A percentile compares a stretch with the other conserved stretches of the same genome.
Evolutionary conservation across 768 basidiomycete genomes (phyloP).

Genomic region (Tricholoma furcatifolium): DNA sequence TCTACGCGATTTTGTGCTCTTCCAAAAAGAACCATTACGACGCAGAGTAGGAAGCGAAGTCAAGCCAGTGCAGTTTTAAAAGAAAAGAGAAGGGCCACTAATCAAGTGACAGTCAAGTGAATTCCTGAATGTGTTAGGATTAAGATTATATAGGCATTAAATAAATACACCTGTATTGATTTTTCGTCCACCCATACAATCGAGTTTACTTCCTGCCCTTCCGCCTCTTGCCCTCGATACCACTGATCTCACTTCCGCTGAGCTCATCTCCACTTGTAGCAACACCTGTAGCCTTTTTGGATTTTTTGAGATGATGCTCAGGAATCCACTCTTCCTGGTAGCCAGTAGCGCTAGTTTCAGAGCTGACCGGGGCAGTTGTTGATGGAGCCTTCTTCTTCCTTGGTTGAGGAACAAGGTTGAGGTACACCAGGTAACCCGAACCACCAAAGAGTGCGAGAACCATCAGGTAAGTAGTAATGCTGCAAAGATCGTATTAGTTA

Average conservation of each 20-base stretch:
- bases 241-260: slow-evolving; percentile 66
- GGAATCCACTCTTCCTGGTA: slow-evolving; percentile 94
- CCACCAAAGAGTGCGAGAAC: slow-evolving; percentile 63
- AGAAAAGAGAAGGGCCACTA: no score
- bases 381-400: slow-evolving; percentile 55
- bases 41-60: no score
- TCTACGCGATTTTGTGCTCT: no score
- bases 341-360: slow-evolving; percentile 64
- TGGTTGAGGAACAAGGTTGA: slow-evolving; percentile 60
- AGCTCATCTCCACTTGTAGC: slow-evolving; percentile 58
- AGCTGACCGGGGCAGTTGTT: slow-evolving; percentile 47
- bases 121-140: no score
- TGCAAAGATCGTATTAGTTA: slow-evolving; percentile 15
- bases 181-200: slow-evolving; percentile 2
- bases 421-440: slow-evolving; percentile 61
- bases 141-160: slow-evolving; percentile 1
- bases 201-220: slow-evolving; percentile 40
- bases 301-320: slow-evolving; percentile 80
- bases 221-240: slow-evolving; percentile 60
- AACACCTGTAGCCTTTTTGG: slow-evolving; percentile 46
- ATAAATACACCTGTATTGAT: slow-evolving; percentile 14
- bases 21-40: no score
- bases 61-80: no score
- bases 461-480: slow-evolving; percentile 70
- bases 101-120: no score